Evolutionary conservation across 2,329 filamentous ascomycete genomes (phyloP).

Genomic region (Ilyonectria mors-panacis): DNA sequence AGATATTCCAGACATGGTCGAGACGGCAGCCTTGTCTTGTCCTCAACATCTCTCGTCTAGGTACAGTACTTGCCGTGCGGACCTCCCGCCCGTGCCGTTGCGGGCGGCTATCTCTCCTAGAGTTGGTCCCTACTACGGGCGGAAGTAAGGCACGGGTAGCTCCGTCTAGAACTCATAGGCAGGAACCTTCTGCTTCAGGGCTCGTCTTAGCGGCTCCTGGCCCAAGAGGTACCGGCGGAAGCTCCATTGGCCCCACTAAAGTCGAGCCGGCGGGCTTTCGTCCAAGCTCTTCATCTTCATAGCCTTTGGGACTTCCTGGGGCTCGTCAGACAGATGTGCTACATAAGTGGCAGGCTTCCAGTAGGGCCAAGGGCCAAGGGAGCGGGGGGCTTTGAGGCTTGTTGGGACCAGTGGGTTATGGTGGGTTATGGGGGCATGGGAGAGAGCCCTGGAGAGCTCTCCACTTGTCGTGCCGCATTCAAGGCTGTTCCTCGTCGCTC

Average conservation of each 20-base stretch:
- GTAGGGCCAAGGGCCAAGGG: not conserved
- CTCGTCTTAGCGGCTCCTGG: not conserved
- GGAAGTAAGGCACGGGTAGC: not conserved
- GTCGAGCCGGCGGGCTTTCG: not conserved
- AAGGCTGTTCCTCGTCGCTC: slow-evolving; percentile 17
- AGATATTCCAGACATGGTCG: not conserved
- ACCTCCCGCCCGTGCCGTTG: not conserved
- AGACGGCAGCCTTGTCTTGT: not conserved
- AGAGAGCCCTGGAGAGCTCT: not conserved
- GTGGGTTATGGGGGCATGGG: not conserved
- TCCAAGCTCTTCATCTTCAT: not conserved
- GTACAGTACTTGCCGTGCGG: not conserved
- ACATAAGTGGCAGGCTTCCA: not conserved
- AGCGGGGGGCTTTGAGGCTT: not conserved
- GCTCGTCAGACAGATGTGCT: not conserved
- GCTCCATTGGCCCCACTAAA: not conserved
- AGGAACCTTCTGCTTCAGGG: slow-evolving; percentile 3
- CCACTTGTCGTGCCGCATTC: slow-evolving; percentile 4
- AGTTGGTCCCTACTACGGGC: not conserved
- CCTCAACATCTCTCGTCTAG: not conserved
- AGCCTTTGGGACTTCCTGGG: not conserved
- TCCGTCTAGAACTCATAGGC: slow-evolving; percentile 5
- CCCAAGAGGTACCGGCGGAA: not conserved
- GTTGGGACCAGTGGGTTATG: not conserved
- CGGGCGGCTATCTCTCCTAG: not conserved